Evolutionary conservation across 2,329 filamentous ascomycete species (phyloP).

Genomic region (Pseudogymnoascus sp.): DNA sequence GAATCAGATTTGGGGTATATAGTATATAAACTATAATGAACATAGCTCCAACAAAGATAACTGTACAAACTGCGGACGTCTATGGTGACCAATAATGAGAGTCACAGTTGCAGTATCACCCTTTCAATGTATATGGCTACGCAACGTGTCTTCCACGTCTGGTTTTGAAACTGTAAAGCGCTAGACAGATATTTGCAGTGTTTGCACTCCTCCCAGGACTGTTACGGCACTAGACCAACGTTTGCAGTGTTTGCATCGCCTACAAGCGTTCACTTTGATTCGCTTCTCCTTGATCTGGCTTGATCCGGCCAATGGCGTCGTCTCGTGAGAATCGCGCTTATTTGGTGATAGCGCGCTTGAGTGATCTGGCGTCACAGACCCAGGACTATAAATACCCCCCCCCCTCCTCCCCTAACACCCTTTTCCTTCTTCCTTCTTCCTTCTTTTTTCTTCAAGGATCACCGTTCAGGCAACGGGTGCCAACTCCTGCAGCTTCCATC

Average conservation of each 20-base stretch:
- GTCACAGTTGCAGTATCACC: background rate
- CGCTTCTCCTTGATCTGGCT: background rate
- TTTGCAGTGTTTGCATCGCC: constrained; percentile 1
- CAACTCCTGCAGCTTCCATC: background rate
- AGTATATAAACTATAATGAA: background rate
- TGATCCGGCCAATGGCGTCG: background rate
- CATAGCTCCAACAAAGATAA: background rate
- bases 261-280: background rate
- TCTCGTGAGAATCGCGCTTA: constrained; percentile 2
- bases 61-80: background rate
- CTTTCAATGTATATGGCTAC: too few relatives aligned
- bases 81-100: background rate
- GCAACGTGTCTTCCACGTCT: background rate
- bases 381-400: background rate
- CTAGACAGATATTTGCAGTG: background rate
- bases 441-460: background rate
- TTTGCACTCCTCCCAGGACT: background rate
- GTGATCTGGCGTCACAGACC: background rate
- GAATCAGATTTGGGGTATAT: constrained; percentile 54
- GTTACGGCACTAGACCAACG: background rate
- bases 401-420: background rate
- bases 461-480: background rate
- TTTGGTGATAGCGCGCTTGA: constrained; percentile 4
- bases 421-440: background rate
- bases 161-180: background rate